A percentile compares a stretch with the other conserved stretches of the same genome.
Evolutionary conservation across 192 early-diverging fungal species (phyloP).

Genomic region (Rhizophagus sp.): DNA sequence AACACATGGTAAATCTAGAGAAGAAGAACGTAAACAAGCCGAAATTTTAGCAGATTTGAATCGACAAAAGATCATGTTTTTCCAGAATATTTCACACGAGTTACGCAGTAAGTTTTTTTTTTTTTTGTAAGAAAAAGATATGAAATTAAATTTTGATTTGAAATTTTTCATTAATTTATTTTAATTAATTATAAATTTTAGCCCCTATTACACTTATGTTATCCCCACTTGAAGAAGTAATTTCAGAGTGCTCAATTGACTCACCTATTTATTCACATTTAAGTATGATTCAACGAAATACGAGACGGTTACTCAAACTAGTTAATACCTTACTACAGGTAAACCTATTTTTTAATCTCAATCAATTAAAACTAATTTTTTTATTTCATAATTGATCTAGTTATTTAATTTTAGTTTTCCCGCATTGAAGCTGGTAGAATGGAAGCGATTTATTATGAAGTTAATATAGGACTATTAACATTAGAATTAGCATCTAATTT

Average conservation of each 20-base stretch:
- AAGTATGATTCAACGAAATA: slow-evolving; percentile 51
- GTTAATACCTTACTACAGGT: slow-evolving; percentile 52
- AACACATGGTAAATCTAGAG: slow-evolving; percentile 37
- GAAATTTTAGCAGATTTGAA: slow-evolving; percentile 40
- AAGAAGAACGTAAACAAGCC: slow-evolving; percentile 39
- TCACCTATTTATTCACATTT: slow-evolving; percentile 33
- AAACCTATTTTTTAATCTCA: neutral
- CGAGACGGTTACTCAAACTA: slow-evolving; percentile 51
- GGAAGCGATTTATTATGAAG: slow-evolving; percentile 48
- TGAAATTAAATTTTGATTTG: neutral
- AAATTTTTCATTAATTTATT: neutral
- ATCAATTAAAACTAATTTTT: neutral
- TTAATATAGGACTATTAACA: slow-evolving; percentile 47
- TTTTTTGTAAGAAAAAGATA: neutral
- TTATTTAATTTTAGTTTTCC: slow-evolving; percentile 42
- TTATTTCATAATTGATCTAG: neutral
- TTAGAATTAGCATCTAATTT: slow-evolving; percentile 55
- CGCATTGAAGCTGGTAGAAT: slow-evolving; percentile 56
- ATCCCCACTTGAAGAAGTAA: slow-evolving; percentile 50
- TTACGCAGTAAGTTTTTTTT: slow-evolving; percentile 40
- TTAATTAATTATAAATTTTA: neutral
- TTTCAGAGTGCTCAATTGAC: slow-evolving; percentile 33
- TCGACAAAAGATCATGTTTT: slow-evolving; percentile 44
- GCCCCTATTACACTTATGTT: slow-evolving; percentile 58
- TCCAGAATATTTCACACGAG: slow-evolving; percentile 47